Conservation (phyloP, 805 yeast genomes). For the Monosporozyma solicola region DNA sequence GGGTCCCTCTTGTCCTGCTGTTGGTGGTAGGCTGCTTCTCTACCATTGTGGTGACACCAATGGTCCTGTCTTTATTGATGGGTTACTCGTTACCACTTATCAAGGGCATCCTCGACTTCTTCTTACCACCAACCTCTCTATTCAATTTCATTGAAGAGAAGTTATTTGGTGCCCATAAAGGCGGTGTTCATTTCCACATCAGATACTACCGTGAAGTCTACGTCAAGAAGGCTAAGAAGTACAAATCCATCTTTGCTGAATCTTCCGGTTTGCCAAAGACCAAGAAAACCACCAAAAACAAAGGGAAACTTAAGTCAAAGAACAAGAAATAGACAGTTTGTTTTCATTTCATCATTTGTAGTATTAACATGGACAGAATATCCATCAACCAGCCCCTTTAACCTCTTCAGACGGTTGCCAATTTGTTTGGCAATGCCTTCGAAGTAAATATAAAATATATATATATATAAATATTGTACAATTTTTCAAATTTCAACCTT, state of each 20-base stretch:
- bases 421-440: neutral
- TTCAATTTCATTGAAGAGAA: neutral
- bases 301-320: neutral
- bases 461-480: neutral
- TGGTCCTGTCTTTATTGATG: neutral
- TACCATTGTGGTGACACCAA: neutral
- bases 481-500: neutral
- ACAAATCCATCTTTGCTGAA: slow-evolving; percentile 22
- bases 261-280: neutral
- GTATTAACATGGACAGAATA: neutral
- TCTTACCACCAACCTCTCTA: slow-evolving; percentile 3
- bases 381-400: neutral
- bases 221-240: slow-evolving; percentile 29
- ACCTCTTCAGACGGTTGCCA: neutral
- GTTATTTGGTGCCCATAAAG: neutral
- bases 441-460: neutral
- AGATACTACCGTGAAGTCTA: slow-evolving; percentile 50
- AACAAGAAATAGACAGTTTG: neutral
- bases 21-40: neutral
- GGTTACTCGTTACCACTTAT: neutral
- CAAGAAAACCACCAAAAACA: neutral
- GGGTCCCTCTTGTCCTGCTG: neutral
- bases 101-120: neutral
- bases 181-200: neutral
- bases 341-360: neutral